Percentiles rank a stretch among this genome's conserved stretches.
Evolutionary conservation across 2,329 filamentous ascomycete genomes (phyloP).

Genomic region (Paracoccidioides lutzii): DNA sequence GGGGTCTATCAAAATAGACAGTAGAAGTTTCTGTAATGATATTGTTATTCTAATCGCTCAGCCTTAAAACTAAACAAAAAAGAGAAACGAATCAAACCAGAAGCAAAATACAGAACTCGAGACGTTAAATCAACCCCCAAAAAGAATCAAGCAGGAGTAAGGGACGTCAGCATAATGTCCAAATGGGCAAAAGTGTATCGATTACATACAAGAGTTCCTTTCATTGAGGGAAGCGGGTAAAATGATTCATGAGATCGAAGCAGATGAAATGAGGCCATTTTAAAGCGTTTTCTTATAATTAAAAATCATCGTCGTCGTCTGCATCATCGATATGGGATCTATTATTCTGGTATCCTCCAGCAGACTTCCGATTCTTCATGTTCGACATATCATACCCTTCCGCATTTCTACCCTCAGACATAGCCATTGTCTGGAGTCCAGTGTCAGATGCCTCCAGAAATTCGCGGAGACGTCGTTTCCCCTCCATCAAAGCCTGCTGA

Average conservation of each 20-base stretch:
- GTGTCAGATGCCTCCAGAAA: conserved; percentile 82
- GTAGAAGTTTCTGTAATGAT: not conserved
- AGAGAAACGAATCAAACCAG: not conserved
- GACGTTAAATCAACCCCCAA: not conserved
- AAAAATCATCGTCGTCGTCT: conserved; percentile 1
- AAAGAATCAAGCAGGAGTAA: not conserved
- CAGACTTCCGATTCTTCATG: conserved; percentile 12
- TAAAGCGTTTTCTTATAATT: not conserved
- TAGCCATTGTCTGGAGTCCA: conserved; percentile 67
- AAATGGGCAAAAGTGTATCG: too few species aligned
- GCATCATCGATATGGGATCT: not conserved
- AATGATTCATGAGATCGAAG: not conserved
- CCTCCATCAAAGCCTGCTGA: conserved; percentile 75
- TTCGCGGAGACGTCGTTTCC: conserved; percentile 79
- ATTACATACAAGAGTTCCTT: too few species aligned
- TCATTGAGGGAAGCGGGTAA: not conserved
- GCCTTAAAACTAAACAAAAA: not conserved
- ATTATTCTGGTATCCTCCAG: not conserved
- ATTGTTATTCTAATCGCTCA: not conserved
- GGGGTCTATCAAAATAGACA: too few species aligned
- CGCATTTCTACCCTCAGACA: conserved; percentile 40
- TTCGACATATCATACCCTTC: conserved; percentile 49
- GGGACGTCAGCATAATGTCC: too few species aligned
- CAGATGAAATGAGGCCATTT: not conserved
- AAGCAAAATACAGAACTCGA: not conserved